Base-by-base conservation (phyloP, 495 filamentous ascomycete genomes). In the Aspergillus baeticus region DNA sequence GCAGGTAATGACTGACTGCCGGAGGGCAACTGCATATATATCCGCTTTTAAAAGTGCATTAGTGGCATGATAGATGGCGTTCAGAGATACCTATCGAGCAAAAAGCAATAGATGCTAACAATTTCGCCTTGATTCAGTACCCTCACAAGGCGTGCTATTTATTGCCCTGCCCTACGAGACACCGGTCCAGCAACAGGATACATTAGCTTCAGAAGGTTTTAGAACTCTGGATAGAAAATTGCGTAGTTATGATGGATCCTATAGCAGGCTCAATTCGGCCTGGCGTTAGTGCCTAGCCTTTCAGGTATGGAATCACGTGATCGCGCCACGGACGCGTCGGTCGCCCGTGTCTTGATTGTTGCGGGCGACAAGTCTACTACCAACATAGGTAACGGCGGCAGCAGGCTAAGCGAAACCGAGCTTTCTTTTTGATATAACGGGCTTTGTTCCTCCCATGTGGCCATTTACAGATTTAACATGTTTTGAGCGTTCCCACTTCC, bases 251-350 rank as follows among this genome's bases (percentile, higher is more conserved):
- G n/a, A n/a, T n/a, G n/a, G n/a, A n/a, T n/a, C n/a, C n/a, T n/a
- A n/a, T n/a, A n/a, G n/a, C n/a, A n/a, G n/a, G n/a, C n/a, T n/a
- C n/a, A 29, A 29, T 29, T 8, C 18, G 26, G 29, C 44, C 57
- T 59, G 35, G 42, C 22, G 29, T 35, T 10, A 29, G 23, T 13
- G 39, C 48, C 31, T 43, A 39, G 39, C 10, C 23, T 6, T 10
- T 45, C 48, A 54, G 55, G 51, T 48, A 35, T 5, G 23, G 26
- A 17, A 8, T 10, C 65, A 76, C 70, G 69, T 76, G 73, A 76
- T 64, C 67, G 67, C 65, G 72, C 64, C 57, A 62, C 61, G 61
- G 44, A 75, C 72, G 72, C 70, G 72, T 70, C 67, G 64, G n/a
- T 34, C 23, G 13, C 50, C 13, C 33, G 54, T 44, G 35, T 51